Evolutionary conservation across 140 eudicot genomes (phyloP).

Genomic region (Bidens hawaiensis): DNA sequence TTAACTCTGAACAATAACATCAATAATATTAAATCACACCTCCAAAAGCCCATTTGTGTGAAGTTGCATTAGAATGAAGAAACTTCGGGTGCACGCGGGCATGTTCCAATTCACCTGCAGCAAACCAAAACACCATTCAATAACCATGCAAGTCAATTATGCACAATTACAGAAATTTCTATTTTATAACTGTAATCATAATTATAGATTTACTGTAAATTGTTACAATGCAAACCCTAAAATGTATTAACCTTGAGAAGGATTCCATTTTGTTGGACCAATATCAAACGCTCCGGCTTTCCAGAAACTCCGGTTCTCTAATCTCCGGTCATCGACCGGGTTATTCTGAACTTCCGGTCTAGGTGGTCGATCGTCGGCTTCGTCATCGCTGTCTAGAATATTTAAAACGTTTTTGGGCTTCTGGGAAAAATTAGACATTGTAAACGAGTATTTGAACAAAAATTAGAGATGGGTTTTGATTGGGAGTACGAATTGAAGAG

Average conservation of each 20-base stretch:
- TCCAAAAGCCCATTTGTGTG: constrained; percentile 99
- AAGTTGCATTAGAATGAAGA: constrained; percentile 94
- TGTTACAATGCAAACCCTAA: not conserved
- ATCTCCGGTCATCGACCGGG: constrained; percentile 22
- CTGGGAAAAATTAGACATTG: not conserved
- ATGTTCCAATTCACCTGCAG: constrained; percentile 87
- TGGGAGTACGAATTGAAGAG: not conserved
- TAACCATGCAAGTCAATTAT: not conserved
- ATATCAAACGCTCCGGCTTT: constrained; percentile 74
- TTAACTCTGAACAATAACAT: not conserved
- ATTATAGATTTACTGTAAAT: too few relatives aligned
- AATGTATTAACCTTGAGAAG: constrained; percentile 35
- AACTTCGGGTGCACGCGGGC: constrained; percentile 96
- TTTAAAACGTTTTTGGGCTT: constrained; percentile 16
- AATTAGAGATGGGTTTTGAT: constrained; percentile 2
- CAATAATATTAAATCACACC: constrained; percentile 35
- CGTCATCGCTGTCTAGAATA: constrained; percentile 28
- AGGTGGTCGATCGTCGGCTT: constrained; percentile 14
- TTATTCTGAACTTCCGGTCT: constrained; percentile 23
- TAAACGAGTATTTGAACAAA: not conserved
- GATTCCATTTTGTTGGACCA: constrained; percentile 39
- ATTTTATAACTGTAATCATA: too few relatives aligned
- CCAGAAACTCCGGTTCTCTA: constrained; percentile 60
- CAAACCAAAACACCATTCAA: constrained; percentile 13
- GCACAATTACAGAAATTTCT: too few relatives aligned